Evolutionary conservation across 1,139 yeast species (phyloP), one percentile per base, ranked within the genome.

Genomic region (Keqinozyma sinolaborantium): DNA sequence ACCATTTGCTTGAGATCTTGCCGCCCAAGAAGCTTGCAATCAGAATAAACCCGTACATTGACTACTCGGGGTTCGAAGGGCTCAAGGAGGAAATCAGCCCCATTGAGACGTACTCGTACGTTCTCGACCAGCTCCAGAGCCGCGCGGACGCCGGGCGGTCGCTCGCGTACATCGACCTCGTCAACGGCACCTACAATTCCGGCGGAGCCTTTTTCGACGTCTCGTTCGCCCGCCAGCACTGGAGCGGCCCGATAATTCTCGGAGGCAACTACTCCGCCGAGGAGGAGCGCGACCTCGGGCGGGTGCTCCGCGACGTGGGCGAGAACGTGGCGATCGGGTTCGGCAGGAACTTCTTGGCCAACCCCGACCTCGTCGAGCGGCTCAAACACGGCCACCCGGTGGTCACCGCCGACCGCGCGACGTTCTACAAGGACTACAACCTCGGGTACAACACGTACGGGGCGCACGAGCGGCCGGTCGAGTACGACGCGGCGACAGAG

Each of bases 21-120:
- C 87, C 85, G 18, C 69, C 74, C 13, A 64, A 67, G 10, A 69
- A 61, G 39, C 60, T 77, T 19, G 83, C 74, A 15, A 53, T 80
- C 34, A 69, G 87, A 51, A 48, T 83, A n/a, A 77, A 85, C 7
- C 90, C 90, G 23, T 78, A 71, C 61, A 59, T 67, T 14, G 45
- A 45, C 4, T 58, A 60, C 47, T 68, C 61, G 42, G 72, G 66
- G 18, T 56, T 64, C 40, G 61, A 51, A 57, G 66, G 63, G 37
- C 61, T 60, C 14, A 48, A 47, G 16, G 53, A 57, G 14, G 60
- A 61, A 30, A 66, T 73, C 6, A 53, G 61, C 24, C 63, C 63
- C n/a, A 40, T 41, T 21, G 42, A 36, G 3, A 51, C 55, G 3
- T 57, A 56, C 36, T 57, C 61, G 11, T 68, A 69, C 41, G 36